These are phyloP conservation scores for Alternaria rosae DNA, from an alignment of 2,329 filamentous ascomycete species.

Conservation along the genomic window DNA sequence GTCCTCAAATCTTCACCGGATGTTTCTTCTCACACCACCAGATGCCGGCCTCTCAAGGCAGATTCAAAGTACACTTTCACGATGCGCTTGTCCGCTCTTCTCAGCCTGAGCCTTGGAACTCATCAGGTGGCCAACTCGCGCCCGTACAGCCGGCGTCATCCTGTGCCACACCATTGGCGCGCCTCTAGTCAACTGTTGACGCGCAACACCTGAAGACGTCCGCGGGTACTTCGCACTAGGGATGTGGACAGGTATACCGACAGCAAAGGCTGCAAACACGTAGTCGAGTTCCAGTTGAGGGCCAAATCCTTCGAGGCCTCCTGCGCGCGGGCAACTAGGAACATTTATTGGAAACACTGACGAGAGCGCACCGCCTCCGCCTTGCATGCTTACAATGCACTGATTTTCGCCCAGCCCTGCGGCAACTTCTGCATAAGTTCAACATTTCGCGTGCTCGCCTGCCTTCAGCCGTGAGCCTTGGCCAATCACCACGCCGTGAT, in stretches of 20 bases:
- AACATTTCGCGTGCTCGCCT: slow-evolving; percentile 25
- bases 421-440: slow-evolving; percentile 17
- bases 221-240: not conserved
- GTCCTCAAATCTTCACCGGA: slow-evolving; percentile 17
- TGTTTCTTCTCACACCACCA: slow-evolving; percentile 1
- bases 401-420: slow-evolving; percentile 25
- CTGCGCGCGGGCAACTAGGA: not conserved
- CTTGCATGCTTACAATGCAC: slow-evolving; percentile 11
- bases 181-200: slow-evolving; percentile 7
- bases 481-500: slow-evolving; percentile 28
- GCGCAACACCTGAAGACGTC: slow-evolving; percentile 6
- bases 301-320: not conserved
- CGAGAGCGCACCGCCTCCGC: slow-evolving; percentile 18
- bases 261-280: not conserved
- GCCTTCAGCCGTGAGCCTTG: slow-evolving; percentile 16
- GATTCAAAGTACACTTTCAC: not conserved
- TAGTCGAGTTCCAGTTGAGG: not conserved
- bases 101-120: slow-evolving; percentile 23
- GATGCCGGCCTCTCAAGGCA: slow-evolving; percentile 11
- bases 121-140: slow-evolving; percentile 24
- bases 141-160: slow-evolving; percentile 24
- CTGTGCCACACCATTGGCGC: slow-evolving; percentile 22
- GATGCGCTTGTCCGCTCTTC: slow-evolving; percentile 1
- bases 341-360: slow-evolving; percentile 1
- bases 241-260: not conserved